Conservation (phyloP, 208 protist genomes). For the Wallacemonas collosoma region DNA sequence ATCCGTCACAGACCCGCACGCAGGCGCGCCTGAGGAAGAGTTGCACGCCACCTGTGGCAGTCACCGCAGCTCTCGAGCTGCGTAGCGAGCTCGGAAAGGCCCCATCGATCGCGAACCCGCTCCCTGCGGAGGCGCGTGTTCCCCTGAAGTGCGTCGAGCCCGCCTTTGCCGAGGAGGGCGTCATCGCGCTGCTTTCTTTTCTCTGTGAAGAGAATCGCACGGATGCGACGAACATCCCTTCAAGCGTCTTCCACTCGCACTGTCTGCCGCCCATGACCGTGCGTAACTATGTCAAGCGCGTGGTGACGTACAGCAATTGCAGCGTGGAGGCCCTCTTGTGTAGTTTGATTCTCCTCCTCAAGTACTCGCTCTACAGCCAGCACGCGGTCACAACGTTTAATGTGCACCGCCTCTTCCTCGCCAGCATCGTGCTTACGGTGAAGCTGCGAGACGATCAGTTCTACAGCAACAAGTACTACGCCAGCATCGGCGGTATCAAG, state of each 20-base stretch:
- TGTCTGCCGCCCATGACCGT: slow-evolving; percentile 78
- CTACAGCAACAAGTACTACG: slow-evolving; percentile 94
- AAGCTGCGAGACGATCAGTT: slow-evolving; percentile 95
- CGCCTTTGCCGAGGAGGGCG: slow-evolving; percentile 35
- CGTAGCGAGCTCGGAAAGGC: not conserved
- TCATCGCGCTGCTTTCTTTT: slow-evolving; percentile 61
- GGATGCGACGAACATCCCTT: slow-evolving; percentile 48
- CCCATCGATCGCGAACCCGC: not conserved
- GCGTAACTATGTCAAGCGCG: slow-evolving; percentile 79
- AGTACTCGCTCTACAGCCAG: slow-evolving; percentile 66
- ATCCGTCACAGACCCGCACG: no score
- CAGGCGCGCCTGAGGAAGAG: not conserved
- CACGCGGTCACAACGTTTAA: slow-evolving; percentile 90
- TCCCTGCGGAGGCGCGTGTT: not conserved
- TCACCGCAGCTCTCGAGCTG: not conserved
- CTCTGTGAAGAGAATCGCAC: slow-evolving; percentile 56
- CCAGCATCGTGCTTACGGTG: slow-evolving; percentile 82
- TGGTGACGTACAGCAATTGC: slow-evolving; percentile 81
- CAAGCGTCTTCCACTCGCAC: slow-evolving; percentile 80
- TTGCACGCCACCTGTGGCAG: not conserved
- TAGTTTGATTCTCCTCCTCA: slow-evolving; percentile 88
- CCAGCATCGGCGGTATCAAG: slow-evolving; percentile 88
- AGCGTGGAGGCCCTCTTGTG: slow-evolving; percentile 88
- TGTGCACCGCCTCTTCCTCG: slow-evolving; percentile 93
- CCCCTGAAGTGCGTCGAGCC: slow-evolving; percentile 19